phyloP scores from a whole-genome alignment of 176 grass and related monocot species.

The Oryza meridionalis region DNA sequence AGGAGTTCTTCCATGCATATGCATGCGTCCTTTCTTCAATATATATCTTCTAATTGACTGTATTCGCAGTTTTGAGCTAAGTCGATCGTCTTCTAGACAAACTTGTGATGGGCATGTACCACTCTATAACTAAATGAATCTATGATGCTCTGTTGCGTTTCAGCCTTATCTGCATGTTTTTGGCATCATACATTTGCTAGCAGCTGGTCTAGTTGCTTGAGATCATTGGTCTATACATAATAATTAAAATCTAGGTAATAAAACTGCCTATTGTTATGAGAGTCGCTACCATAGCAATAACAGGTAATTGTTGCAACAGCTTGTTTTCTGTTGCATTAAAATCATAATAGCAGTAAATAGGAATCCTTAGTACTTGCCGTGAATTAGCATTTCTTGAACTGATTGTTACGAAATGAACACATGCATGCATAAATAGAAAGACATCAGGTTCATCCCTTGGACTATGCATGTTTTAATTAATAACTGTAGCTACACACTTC shows the following conservation, averaged over 20 bases:
- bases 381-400: neutral
- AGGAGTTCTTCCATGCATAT: slow-evolving; percentile 10
- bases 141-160: neutral
- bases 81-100: neutral
- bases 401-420: neutral
- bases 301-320: neutral
- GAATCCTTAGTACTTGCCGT: neutral
- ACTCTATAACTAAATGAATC: slow-evolving; percentile 9
- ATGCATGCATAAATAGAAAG: slow-evolving; percentile 21
- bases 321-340: neutral
- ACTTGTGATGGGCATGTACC: neutral
- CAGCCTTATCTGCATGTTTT: slow-evolving; percentile 20
- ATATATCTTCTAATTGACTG: neutral
- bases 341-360: neutral
- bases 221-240: slow-evolving; percentile 15
- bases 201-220: neutral
- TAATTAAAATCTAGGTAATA: neutral
- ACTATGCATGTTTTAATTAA: neutral
- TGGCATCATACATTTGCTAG: neutral
- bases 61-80: neutral
- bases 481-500: neutral
- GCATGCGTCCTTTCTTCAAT: slow-evolving; percentile 1
- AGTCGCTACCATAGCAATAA: neutral
- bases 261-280: neutral
- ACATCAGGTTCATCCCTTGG: neutral